Base-by-base conservation (phyloP, 2,329 filamentous ascomycete species). In the Rutstroemia sp. region DNA sequence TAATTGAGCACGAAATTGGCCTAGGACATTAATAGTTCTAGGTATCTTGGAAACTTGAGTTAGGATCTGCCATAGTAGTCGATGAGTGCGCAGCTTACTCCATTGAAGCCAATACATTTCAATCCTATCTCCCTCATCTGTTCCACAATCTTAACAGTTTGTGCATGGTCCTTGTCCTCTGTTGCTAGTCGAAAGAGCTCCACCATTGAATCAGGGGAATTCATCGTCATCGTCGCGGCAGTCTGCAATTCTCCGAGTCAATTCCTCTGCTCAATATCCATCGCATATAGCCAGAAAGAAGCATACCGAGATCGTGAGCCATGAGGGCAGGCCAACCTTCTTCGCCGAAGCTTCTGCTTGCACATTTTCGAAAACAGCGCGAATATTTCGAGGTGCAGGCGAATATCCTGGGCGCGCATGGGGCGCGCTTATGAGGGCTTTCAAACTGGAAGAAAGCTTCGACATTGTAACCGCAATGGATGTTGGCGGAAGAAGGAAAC, bases 201-300 rank as follows among this genome's bases (percentile, higher is more conserved):
- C 4, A 81, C 73, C 62, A 92, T 80, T 3, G 88, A 87, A 57
- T 88, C 86, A 23, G 89, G 89, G 1, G 88, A 91, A 75, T 95
- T 94, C 76, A 94, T 83, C 1, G 89, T 94, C 74, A 92, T 88
- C 1, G 88, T 90, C 17, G 89, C 85, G 34, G 89, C 89, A 0
- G 89, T 87, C 84, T 89, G 52, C 49, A 9, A 30, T 16, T 48
- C 6, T 21, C 21, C 38, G 21, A 37, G 49, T 52, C 47, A 48
- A 38, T 51, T 19, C 10, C 19, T 23, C 12, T 14, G 5, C 39
- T 27, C 34, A 6, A 38, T 48, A 39, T 54, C 21, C 10, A 44
- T 17, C 12, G 37, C 12, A n/a, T n/a, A 23, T 10, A 37, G 19
- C 4, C 3, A 23, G 4, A 10, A 17, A 23, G 39, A 17, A 4